phyloP scores from a whole-genome alignment of 1,284 basidiomycete species.

The Cutaneotrichosporon sp. region DNA sequence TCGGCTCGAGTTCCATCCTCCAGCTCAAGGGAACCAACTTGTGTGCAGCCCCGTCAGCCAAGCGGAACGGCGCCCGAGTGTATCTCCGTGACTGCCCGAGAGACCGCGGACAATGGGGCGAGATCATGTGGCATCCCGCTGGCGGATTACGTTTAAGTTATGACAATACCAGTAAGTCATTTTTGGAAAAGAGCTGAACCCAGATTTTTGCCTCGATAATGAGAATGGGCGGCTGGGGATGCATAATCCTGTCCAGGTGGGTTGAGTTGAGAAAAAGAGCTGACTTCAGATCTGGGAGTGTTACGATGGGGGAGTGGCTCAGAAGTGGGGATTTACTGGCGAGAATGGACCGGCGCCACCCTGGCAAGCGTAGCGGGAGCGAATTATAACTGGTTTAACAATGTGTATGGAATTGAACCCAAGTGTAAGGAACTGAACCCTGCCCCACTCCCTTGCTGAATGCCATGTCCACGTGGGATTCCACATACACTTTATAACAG shows the following conservation, averaged over 20 bases:
- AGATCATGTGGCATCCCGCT: background rate
- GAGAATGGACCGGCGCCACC: background rate
- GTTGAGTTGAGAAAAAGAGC: background rate
- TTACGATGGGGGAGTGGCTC: background rate
- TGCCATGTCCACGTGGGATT: no score
- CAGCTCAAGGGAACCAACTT: background rate
- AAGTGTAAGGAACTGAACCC: background rate
- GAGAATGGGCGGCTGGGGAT: background rate
- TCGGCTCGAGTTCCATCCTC: background rate
- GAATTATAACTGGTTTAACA: background rate
- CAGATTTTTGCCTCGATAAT: slow-evolving; percentile 11
- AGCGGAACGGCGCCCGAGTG: background rate
- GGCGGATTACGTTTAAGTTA: background rate
- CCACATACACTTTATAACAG: no score
- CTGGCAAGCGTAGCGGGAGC: background rate
- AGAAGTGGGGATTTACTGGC: background rate
- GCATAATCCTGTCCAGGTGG: slow-evolving; percentile 5
- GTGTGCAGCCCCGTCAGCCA: background rate
- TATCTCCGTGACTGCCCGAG: background rate
- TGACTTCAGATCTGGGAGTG: background rate
- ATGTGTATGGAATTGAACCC: no score
- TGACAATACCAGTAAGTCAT: background rate
- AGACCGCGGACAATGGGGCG: background rate
- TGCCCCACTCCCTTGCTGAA: no score
- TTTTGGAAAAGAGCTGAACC: background rate